Evolutionary conservation across 2,329 filamentous ascomycete genomes (phyloP).

Genomic region (Tolypocladium cylindrosporum): DNA sequence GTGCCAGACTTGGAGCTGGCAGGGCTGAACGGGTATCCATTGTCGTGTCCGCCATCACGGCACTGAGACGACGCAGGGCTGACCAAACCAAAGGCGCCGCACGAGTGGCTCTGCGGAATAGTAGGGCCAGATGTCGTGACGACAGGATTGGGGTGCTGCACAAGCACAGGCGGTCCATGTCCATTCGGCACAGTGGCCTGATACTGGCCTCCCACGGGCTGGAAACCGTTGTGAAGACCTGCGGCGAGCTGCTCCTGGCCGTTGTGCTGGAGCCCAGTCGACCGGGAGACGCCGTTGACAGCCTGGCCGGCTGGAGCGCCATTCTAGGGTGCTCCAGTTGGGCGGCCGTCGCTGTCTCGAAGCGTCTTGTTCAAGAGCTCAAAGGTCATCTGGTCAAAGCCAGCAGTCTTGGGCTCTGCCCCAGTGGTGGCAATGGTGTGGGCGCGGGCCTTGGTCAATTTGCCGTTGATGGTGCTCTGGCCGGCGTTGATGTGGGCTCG

Average conservation of each 20-base stretch:
- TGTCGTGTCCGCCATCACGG: neutral
- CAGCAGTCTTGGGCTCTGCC: neutral
- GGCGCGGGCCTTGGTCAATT: neutral
- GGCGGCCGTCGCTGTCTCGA: conserved; percentile 2
- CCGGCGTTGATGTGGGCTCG: neutral
- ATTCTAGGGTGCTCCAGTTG: conserved; percentile 7
- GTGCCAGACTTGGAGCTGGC: conserved; percentile 5
- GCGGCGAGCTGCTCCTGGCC: neutral
- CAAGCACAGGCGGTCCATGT: neutral
- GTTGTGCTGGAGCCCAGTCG: neutral
- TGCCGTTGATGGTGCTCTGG: neutral
- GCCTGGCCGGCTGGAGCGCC: conserved; percentile 3
- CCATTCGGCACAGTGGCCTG: neutral
- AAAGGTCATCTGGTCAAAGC: conserved; percentile 1
- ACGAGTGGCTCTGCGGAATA: conserved; percentile 8
- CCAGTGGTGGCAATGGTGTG: neutral
- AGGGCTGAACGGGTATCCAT: conserved; percentile 4
- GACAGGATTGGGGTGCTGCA: neutral
- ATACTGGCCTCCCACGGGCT: neutral
- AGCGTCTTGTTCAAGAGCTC: conserved; percentile 3
- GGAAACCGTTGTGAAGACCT: neutral
- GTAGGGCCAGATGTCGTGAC: neutral
- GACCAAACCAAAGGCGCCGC: conserved; percentile 1
- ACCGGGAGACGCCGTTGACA: neutral
- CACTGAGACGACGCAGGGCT: conserved; percentile 2